Evolutionary conservation across 2,329 filamentous ascomycete species (phyloP).

Genomic region (Clonostachys sp.): DNA sequence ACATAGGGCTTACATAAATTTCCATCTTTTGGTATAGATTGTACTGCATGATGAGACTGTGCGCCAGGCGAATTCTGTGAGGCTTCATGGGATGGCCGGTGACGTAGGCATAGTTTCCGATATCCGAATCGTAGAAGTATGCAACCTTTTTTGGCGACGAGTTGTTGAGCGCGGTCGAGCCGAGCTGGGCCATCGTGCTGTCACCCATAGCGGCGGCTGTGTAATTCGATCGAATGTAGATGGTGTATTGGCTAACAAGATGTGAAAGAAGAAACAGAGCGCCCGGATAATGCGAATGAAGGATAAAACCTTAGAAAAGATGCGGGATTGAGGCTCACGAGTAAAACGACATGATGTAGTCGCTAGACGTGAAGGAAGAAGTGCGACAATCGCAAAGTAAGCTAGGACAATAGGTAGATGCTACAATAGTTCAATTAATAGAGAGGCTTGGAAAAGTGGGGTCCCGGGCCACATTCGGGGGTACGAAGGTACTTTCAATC

Average conservation of each 20-base stretch:
- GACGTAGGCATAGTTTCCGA: constrained; percentile 97
- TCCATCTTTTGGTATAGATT: constrained; percentile 96
- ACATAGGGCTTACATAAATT: constrained; percentile 65
- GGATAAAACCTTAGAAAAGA: constrained; percentile 10
- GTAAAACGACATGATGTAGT: background rate
- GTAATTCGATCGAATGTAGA: constrained; percentile 1
- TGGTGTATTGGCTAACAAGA: background rate
- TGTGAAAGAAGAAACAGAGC: background rate
- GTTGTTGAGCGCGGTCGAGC: constrained; percentile 41
- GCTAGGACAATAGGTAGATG: too few relatives aligned
- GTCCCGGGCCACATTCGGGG: too few relatives aligned
- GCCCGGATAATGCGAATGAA: background rate
- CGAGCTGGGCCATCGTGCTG: constrained; percentile 27
- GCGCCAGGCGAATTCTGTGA: constrained; percentile 89
- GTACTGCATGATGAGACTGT: constrained; percentile 94
- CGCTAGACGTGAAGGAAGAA: constrained; percentile 3
- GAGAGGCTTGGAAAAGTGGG: too few relatives aligned
- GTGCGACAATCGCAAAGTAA: constrained; percentile 4
- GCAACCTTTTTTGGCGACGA: constrained; percentile 73
- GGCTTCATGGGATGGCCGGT: constrained; percentile 99
- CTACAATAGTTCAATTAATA: too few relatives aligned
- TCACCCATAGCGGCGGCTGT: constrained; percentile 24
- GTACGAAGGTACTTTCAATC: too few relatives aligned
- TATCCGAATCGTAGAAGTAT: constrained; percentile 98
- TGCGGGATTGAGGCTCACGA: constrained; percentile 4